Evolutionary conservation across 2,329 filamentous ascomycete species (phyloP).

Genomic region (Paramyrothecium sp.): DNA sequence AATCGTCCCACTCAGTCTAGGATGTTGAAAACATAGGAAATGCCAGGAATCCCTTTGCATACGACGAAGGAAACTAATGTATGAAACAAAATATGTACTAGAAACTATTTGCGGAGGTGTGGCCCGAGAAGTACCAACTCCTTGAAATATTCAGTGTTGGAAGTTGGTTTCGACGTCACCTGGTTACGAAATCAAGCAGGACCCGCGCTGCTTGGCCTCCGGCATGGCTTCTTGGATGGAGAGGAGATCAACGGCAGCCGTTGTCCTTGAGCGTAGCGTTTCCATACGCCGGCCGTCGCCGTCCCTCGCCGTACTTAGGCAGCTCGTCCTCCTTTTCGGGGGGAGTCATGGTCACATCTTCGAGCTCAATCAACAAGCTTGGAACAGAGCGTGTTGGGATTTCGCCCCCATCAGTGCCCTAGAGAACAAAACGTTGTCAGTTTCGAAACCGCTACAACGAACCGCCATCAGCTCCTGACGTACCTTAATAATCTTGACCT

Average conservation of each 20-base stretch:
- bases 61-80: too few relatives aligned
- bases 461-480: background rate
- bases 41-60: background rate
- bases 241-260: background rate
- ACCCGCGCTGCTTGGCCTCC: too few relatives aligned
- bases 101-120: too few relatives aligned
- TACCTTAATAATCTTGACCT: constrained; percentile 32
- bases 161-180: background rate
- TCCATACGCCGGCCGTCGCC: constrained; percentile 10
- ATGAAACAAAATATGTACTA: too few relatives aligned
- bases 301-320: constrained; percentile 16
- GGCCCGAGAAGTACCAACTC: too few relatives aligned
- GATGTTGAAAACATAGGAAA: background rate
- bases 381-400: constrained; percentile 21
- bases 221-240: too few relatives aligned
- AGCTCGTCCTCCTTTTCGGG: constrained; percentile 14
- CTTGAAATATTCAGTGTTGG: background rate
- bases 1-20: too few relatives aligned
- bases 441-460: background rate
- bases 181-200: too few relatives aligned
- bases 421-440: background rate
- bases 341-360: constrained; percentile 21
- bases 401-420: constrained; percentile 22
- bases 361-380: constrained; percentile 35
- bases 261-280: background rate